Conservation (phyloP, 2,329 filamentous ascomycete species). For the Alternaria dauci region DNA sequence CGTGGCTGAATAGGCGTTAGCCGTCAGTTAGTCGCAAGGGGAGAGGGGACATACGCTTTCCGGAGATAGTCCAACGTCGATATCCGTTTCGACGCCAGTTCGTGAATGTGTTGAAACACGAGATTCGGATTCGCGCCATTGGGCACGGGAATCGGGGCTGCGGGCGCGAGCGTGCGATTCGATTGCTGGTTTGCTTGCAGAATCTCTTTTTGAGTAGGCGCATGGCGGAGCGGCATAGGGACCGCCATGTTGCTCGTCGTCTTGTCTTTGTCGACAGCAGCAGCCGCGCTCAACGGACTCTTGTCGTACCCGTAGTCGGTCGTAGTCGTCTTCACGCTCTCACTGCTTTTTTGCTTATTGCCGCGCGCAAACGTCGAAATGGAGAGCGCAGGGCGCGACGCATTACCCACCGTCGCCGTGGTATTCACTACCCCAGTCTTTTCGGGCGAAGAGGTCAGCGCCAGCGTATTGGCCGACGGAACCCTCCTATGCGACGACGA, state of each 20-base stretch:
- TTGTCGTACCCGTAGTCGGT: constrained; percentile 31
- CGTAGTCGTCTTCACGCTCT: constrained; percentile 39
- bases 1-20: constrained; percentile 68
- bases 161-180: constrained; percentile 36
- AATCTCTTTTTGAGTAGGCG: constrained; percentile 40
- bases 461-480: constrained; percentile 44
- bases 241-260: constrained; percentile 41
- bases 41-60: constrained; percentile 79
- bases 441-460: constrained; percentile 48
- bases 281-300: constrained; percentile 43
- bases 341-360: constrained; percentile 47
- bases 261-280: constrained; percentile 48
- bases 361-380: constrained; percentile 48
- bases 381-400: constrained; percentile 49
- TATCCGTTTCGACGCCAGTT: constrained; percentile 89
- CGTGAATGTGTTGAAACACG: constrained; percentile 76
- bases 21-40: too few species aligned
- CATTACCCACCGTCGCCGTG: constrained; percentile 13
- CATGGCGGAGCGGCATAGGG: constrained; percentile 36
- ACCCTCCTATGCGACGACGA: constrained; percentile 47
- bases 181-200: constrained; percentile 31
- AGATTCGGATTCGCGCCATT: constrained; percentile 60
- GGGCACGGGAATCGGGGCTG: constrained; percentile 43
- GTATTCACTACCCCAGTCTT: constrained; percentile 36
- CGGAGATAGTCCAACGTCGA: constrained; percentile 91